Percentiles rank a stretch among this genome's conserved stretches.
phyloP scores from a whole-genome alignment of 495 filamentous ascomycete genomes.

The Annulohypoxylon stygium region DNA sequence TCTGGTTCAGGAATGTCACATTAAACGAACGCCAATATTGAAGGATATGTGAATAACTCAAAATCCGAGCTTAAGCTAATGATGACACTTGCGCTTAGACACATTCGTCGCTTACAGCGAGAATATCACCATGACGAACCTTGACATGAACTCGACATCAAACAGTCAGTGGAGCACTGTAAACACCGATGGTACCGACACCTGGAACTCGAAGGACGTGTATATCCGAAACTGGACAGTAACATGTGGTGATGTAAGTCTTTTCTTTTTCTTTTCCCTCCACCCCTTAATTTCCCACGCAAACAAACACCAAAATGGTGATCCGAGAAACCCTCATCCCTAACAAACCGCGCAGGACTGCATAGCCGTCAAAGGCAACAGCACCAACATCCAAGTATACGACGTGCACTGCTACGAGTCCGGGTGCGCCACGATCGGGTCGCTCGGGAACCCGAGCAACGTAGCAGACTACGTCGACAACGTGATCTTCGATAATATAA shows the following conservation, averaged over 20 bases:
- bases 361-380: slow-evolving; percentile 71
- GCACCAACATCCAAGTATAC: slow-evolving; percentile 59
- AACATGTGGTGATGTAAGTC: slow-evolving; percentile 56
- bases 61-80: slow-evolving; percentile 1
- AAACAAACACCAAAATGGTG: slow-evolving; percentile 23
- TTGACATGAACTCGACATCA: slow-evolving; percentile 57
- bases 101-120: slow-evolving; percentile 58
- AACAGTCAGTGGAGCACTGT: slow-evolving; percentile 53
- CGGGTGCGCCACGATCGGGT: slow-evolving; percentile 54
- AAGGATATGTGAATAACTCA: neutral
- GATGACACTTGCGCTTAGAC: slow-evolving; percentile 31
- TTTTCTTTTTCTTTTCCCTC: neutral
- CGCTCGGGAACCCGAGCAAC: slow-evolving; percentile 51
- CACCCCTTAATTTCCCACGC: neutral
- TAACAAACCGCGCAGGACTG: slow-evolving; percentile 61
- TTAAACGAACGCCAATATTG: neutral
- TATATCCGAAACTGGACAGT: slow-evolving; percentile 59
- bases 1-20: neutral
- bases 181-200: slow-evolving; percentile 60
- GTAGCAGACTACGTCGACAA: slow-evolving; percentile 56
- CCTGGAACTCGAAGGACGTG: slow-evolving; percentile 59
- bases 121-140: slow-evolving; percentile 62
- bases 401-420: slow-evolving; percentile 60
- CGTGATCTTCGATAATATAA: slow-evolving; percentile 58
- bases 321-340: neutral